phyloP scores from a whole-genome alignment of 2,329 filamentous ascomycete genomes.

The Colletotrichum sp. region DNA sequence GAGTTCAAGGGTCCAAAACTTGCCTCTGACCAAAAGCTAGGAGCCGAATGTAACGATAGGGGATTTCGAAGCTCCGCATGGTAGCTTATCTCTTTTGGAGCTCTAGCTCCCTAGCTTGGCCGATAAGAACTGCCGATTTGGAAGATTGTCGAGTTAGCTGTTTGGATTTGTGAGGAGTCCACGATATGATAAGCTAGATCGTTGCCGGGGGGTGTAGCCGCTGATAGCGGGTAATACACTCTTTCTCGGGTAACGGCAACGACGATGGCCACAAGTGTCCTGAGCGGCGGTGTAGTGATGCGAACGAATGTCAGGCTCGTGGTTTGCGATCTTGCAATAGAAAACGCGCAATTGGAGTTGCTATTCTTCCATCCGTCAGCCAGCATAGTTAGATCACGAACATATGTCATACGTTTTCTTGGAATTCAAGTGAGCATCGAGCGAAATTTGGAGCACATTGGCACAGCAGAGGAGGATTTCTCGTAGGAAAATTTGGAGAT shows the following conservation, averaged over 20 bases:
- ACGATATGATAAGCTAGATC: neutral
- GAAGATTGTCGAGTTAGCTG: neutral
- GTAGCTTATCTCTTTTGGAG: neutral
- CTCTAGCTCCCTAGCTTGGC: neutral
- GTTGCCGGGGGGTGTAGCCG: neutral
- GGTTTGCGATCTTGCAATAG: too few relatives aligned
- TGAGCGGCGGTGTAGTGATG: too few relatives aligned
- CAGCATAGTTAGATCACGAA: too few relatives aligned
- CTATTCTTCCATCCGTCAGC: too few relatives aligned
- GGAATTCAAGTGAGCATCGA: too few relatives aligned
- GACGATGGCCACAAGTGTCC: too few relatives aligned
- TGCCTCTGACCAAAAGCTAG: neutral
- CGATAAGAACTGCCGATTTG: neutral
- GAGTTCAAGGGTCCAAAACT: neutral
- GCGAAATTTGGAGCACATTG: too few relatives aligned
- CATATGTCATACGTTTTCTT: too few relatives aligned
- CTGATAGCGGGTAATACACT: neutral
- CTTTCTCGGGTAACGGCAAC: neutral
- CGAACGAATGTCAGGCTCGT: too few relatives aligned
- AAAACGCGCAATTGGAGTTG: too few relatives aligned
- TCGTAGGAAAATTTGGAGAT: too few relatives aligned
- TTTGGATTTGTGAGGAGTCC: neutral
- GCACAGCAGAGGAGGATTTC: too few relatives aligned
- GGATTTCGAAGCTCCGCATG: neutral
- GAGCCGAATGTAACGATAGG: neutral